Percentiles rank a stretch among this genome's conserved stretches.
phyloP scores from a whole-genome alignment of 2,329 filamentous ascomycete species.

The Zopfia rhizophila region DNA sequence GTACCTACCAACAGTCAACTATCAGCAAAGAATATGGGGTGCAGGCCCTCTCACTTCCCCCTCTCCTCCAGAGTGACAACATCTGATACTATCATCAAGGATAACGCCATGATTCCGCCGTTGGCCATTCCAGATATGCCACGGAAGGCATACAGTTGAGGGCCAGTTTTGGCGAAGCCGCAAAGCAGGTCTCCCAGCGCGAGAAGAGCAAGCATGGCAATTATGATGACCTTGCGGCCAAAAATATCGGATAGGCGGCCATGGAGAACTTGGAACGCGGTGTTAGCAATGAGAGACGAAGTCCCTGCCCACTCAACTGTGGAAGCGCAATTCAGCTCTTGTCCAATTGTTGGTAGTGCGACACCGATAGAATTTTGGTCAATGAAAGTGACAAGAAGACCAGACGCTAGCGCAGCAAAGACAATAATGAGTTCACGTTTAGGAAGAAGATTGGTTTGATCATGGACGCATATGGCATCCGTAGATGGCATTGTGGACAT shows the following conservation, averaged over 20 bases:
- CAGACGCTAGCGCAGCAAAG: constrained; percentile 63
- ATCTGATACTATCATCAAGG: constrained; percentile 52
- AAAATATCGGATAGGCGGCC: constrained; percentile 71
- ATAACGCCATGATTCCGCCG: constrained; percentile 64
- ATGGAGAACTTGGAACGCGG: constrained; percentile 72
- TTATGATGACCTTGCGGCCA: constrained; percentile 67
- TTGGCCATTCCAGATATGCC: constrained; percentile 68
- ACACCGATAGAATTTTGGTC: constrained; percentile 67
- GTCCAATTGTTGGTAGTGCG: constrained; percentile 48
- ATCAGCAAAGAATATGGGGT: no score
- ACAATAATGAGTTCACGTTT: constrained; percentile 61
- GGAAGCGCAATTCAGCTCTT: constrained; percentile 51
- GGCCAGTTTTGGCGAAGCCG: constrained; percentile 64
- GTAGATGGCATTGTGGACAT: neutral
- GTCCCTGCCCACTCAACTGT: constrained; percentile 68
- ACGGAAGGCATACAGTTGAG: constrained; percentile 70
- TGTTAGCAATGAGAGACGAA: constrained; percentile 65
- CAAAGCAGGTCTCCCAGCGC: constrained; percentile 68
- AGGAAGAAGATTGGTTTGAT: constrained; percentile 68
- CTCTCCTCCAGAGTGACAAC: constrained; percentile 48
- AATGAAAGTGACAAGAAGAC: constrained; percentile 65
- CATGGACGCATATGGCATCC: constrained; percentile 50
- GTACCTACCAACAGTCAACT: no score
- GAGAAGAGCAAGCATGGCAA: constrained; percentile 64
- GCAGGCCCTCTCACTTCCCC: no score